These are phyloP conservation scores for Seminavis robusta DNA, from an alignment of 108 stramenopile species.

Conservation along the genomic window DNA sequence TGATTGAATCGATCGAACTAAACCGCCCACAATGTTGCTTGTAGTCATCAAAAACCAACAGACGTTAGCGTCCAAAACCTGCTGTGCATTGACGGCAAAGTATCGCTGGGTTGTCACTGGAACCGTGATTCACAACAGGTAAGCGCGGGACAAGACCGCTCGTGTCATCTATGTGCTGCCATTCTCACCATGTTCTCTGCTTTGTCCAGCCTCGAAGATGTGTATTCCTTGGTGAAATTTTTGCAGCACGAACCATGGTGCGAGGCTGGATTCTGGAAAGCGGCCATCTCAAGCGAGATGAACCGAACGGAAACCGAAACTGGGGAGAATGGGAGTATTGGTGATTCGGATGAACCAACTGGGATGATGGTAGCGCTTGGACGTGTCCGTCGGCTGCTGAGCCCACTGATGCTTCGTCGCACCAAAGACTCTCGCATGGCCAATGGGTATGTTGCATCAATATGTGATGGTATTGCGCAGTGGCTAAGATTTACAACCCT, in stretches of 20 bases:
- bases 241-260: slow-evolving; percentile 84
- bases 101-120: slow-evolving; percentile 80
- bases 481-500: too few relatives aligned
- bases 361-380: slow-evolving; percentile 42
- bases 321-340: slow-evolving; percentile 15
- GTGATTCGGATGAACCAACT: slow-evolving; percentile 2
- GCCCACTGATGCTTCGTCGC: slow-evolving; percentile 72
- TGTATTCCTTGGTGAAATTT: slow-evolving; percentile 72
- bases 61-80: slow-evolving; percentile 66
- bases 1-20: too few relatives aligned
- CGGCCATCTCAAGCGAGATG: slow-evolving; percentile 45
- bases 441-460: slow-evolving; percentile 37
- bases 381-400: slow-evolving; percentile 62
- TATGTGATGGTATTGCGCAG: neutral
- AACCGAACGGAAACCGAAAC: neutral
- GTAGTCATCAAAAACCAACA: slow-evolving; percentile 74
- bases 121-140: too few relatives aligned
- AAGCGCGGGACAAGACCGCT: too few relatives aligned
- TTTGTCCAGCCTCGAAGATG: slow-evolving; percentile 73
- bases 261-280: slow-evolving; percentile 66
- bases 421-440: slow-evolving; percentile 68
- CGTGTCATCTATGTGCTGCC: too few relatives aligned
- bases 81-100: slow-evolving; percentile 57
- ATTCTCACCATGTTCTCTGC: too few relatives aligned
- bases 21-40: too few relatives aligned